phyloP scores from a whole-genome alignment of 768 basidiomycete genomes.

The Tremella mesenterica region DNA sequence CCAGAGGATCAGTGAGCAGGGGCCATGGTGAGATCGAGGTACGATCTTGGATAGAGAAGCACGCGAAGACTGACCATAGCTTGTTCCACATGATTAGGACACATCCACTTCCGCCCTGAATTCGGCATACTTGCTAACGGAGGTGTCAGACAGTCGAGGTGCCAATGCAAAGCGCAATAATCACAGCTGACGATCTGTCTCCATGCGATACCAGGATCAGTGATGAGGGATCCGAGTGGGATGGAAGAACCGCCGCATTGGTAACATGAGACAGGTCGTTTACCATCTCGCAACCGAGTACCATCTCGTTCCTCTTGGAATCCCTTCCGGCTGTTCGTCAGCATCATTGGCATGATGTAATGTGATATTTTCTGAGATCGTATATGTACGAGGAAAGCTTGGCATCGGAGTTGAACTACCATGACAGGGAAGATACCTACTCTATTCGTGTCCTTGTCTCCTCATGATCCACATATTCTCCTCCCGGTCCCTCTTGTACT shows the following conservation, averaged over 20 bases:
- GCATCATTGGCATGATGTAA: background rate
- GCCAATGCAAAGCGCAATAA: constrained; percentile 90
- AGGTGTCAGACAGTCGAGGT: constrained; percentile 90
- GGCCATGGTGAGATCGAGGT: too few species aligned
- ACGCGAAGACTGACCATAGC: constrained; percentile 64
- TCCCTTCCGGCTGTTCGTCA: constrained; percentile 60
- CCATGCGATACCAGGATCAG: constrained; percentile 34
- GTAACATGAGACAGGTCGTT: constrained; percentile 78
- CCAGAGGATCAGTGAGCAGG: too few species aligned
- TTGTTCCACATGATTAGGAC: constrained; percentile 90
- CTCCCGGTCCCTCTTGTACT: constrained; percentile 73
- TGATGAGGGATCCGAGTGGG: constrained; percentile 49
- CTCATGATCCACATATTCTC: constrained; percentile 72
- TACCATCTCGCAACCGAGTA: constrained; percentile 73
- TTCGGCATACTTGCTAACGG: constrained; percentile 78
- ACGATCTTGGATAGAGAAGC: too few species aligned
- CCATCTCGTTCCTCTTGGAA: constrained; percentile 87
- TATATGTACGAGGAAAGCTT: background rate
- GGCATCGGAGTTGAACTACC: background rate
- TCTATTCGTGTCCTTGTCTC: constrained; percentile 72
- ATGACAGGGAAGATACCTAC: constrained; percentile 50
- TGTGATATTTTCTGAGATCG: background rate
- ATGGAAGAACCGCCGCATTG: constrained; percentile 69
- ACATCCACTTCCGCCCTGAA: constrained; percentile 94
- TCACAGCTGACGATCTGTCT: constrained; percentile 79